Evolutionary conservation across 208 protist genomes (phyloP).

Genomic region (Trypanosoma cruzi): DNA sequence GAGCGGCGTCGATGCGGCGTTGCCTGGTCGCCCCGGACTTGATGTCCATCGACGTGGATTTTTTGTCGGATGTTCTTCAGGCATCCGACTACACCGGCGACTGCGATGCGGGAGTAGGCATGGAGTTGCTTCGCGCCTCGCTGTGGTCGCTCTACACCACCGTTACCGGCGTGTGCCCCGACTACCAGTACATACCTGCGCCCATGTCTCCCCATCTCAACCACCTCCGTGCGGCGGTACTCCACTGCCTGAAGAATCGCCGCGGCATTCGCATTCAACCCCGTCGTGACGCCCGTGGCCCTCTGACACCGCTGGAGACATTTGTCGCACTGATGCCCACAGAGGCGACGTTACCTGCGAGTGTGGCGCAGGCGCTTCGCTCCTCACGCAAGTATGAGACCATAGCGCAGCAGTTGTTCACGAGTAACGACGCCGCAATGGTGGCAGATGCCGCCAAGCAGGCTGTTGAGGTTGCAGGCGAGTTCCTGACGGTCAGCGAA

Average conservation of each 20-base stretch:
- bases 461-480: constrained; percentile 45
- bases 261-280: constrained; percentile 1
- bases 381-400: constrained; percentile 20
- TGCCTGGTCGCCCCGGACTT: constrained; percentile 56
- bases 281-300: constrained; percentile 25
- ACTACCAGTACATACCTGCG: constrained; percentile 51
- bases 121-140: constrained; percentile 46
- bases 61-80: constrained; percentile 71
- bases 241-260: constrained; percentile 32
- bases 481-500: constrained; percentile 65
- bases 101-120: constrained; percentile 34
- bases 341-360: constrained; percentile 57
- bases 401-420: constrained; percentile 45
- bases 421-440: constrained; percentile 50
- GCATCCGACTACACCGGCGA: constrained; percentile 66
- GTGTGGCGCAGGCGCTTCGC: constrained; percentile 45
- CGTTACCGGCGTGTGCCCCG: constrained; percentile 49
- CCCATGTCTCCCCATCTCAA: constrained; percentile 48
- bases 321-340: constrained; percentile 87
- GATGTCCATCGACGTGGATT: constrained; percentile 52
- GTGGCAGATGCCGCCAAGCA: constrained; percentile 52
- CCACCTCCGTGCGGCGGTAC: constrained; percentile 65
- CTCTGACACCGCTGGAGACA: constrained; percentile 79
- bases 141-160: constrained; percentile 54
- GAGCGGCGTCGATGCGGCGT: constrained; percentile 44